These are phyloP conservation scores for Plectosphaerella sp. DNA, from an alignment of 2,329 filamentous ascomycete genomes.

Conservation along the genomic window DNA sequence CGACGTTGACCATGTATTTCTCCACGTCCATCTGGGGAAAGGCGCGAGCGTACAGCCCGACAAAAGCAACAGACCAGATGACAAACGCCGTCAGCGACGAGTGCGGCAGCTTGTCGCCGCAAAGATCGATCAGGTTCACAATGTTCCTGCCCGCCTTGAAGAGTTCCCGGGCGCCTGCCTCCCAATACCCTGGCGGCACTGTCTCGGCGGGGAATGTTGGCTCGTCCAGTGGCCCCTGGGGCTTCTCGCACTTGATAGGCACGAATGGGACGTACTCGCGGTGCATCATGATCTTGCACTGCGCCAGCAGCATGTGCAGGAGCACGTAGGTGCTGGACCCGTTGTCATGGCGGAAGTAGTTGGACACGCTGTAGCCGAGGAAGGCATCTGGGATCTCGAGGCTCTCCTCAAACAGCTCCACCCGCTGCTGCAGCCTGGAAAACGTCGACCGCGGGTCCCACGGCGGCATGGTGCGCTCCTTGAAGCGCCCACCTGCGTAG, in stretches of 20 bases:
- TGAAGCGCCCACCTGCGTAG: constrained; percentile 45
- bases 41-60: constrained; percentile 60
- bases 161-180: constrained; percentile 54
- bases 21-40: constrained; percentile 66
- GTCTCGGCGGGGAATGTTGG: constrained; percentile 46
- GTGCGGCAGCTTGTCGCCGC: constrained; percentile 58
- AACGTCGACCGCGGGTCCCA: constrained; percentile 56
- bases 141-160: constrained; percentile 61
- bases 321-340: constrained; percentile 62
- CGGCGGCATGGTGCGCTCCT: constrained; percentile 44
- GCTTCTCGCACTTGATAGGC: constrained; percentile 47
- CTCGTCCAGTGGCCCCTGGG: constrained; percentile 54
- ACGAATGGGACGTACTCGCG: constrained; percentile 66
- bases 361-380: constrained; percentile 52
- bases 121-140: constrained; percentile 59
- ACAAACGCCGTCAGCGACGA: constrained; percentile 65
- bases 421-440: constrained; percentile 42
- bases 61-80: constrained; percentile 62
- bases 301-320: constrained; percentile 60
- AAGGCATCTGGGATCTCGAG: constrained; percentile 11
- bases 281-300: constrained; percentile 65
- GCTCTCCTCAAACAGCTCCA: constrained; percentile 45
- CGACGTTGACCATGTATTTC: constrained; percentile 41
- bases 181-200: constrained; percentile 55
- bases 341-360: constrained; percentile 63